Evolutionary conservation across 208 protist species (phyloP).

Genomic region (Trypanosomatidae sp.): DNA sequence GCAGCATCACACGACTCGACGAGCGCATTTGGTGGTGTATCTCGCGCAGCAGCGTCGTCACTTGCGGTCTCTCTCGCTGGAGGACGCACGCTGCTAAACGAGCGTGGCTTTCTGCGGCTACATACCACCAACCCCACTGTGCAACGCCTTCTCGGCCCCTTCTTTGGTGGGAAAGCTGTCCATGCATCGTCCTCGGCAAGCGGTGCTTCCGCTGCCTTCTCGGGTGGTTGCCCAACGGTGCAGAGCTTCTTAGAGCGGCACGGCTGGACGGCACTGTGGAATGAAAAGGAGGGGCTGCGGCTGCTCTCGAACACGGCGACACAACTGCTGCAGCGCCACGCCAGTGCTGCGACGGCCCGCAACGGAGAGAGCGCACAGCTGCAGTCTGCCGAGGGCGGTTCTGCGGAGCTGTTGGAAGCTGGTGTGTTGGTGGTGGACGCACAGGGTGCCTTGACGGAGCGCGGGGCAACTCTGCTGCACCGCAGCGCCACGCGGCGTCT

Average conservation of each 20-base stretch:
- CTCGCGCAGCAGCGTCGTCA: slow-evolving; percentile 17
- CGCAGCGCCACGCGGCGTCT: slow-evolving; percentile 34
- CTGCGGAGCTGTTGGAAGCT: slow-evolving; percentile 35
- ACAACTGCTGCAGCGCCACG: slow-evolving; percentile 22
- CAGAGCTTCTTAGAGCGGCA: slow-evolving; percentile 14
- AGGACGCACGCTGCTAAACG: slow-evolving; percentile 21
- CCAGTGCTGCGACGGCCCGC: not conserved
- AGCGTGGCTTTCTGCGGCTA: slow-evolving; percentile 28
- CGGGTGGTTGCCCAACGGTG: slow-evolving; percentile 6
- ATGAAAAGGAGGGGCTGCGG: slow-evolving; percentile 39
- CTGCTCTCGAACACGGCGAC: slow-evolving; percentile 31
- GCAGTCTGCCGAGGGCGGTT: too few relatives aligned
- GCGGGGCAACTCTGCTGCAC: slow-evolving; percentile 44
- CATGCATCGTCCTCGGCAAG: not conserved
- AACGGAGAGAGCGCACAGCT: too few relatives aligned
- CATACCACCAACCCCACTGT: slow-evolving; percentile 26
- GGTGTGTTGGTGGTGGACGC: slow-evolving; percentile 52
- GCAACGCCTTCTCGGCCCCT: slow-evolving; percentile 30
- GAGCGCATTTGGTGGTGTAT: too few relatives aligned
- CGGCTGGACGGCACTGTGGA: slow-evolving; percentile 35
- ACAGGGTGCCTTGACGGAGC: slow-evolving; percentile 56
- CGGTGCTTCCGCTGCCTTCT: not conserved
- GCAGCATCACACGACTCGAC: too few relatives aligned
- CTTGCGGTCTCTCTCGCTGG: slow-evolving; percentile 14
- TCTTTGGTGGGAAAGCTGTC: slow-evolving; percentile 13